These are phyloP conservation scores for Datura wrightii DNA, from an alignment of 257 asterid species.

Conservation along the genomic window DNA sequence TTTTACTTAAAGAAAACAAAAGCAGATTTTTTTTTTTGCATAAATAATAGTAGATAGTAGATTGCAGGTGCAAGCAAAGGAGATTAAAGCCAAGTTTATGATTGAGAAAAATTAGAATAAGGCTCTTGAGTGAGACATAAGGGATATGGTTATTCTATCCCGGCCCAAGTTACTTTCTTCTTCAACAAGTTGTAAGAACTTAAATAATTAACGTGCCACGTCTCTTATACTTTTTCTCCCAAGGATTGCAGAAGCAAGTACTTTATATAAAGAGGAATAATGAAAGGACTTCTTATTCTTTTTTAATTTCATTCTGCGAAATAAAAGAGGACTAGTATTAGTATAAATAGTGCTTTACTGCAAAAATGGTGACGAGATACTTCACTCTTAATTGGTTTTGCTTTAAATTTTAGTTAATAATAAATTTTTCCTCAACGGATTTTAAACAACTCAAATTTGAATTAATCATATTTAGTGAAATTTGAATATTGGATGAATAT, in stretches of 20 bases:
- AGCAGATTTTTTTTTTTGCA: neutral
- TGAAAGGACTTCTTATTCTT: neutral
- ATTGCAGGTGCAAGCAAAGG: neutral
- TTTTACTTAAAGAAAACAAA: neutral
- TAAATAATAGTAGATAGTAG: neutral
- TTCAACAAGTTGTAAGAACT: neutral
- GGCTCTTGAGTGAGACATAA: conserved; percentile 17
- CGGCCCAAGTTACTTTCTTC: conserved; percentile 25
- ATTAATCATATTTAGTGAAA: neutral
- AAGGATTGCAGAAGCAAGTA: neutral
- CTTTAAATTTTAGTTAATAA: neutral
- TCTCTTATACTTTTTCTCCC: neutral
- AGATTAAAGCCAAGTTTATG: conserved; percentile 5
- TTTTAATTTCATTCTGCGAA: neutral
- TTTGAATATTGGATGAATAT: neutral
- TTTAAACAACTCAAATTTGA: neutral
- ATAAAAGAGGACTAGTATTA: neutral
- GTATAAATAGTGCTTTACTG: too few species aligned
- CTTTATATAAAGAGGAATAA: neutral
- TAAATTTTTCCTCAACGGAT: neutral
- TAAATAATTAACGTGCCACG: neutral
- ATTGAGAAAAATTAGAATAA: conserved; percentile 21
- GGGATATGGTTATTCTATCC: conserved; percentile 27
- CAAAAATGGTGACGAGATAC: too few species aligned
- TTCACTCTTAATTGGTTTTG: neutral